phyloP scores from a whole-genome alignment of 192 early-diverging fungal species.

The Backusella tarrabulga region DNA sequence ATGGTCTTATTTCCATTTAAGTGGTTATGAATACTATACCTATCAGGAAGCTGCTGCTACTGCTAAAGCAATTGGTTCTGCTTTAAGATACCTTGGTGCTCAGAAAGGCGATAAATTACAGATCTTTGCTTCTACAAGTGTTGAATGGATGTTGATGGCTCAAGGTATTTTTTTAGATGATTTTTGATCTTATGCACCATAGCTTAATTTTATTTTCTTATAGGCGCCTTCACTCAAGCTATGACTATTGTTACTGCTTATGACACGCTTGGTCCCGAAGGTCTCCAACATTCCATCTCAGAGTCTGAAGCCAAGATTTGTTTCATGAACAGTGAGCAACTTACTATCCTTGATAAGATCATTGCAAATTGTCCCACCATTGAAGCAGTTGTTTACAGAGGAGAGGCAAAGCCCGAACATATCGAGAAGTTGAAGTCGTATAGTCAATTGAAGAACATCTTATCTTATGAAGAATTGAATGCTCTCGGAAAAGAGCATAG shows the following conservation, averaged over 20 bases:
- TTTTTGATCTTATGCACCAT: not conserved
- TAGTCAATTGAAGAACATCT: slow-evolving; percentile 42
- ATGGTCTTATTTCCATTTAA: slow-evolving; percentile 80
- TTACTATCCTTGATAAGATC: slow-evolving; percentile 62
- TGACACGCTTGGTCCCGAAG: slow-evolving; percentile 81
- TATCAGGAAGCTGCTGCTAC: slow-evolving; percentile 64
- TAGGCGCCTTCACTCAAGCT: slow-evolving; percentile 63
- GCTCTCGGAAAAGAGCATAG: slow-evolving; percentile 62
- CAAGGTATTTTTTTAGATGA: slow-evolving; percentile 19
- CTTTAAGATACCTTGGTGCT: slow-evolving; percentile 24
- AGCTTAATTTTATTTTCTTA: not conserved
- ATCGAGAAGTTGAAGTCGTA: slow-evolving; percentile 44
- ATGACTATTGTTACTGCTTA: slow-evolving; percentile 85
- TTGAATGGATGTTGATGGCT: slow-evolving; percentile 36
- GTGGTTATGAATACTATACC: slow-evolving; percentile 75
- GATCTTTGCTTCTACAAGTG: slow-evolving; percentile 35
- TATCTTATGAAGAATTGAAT: slow-evolving; percentile 68
- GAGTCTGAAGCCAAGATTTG: slow-evolving; percentile 66
- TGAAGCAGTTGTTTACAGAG: slow-evolving; percentile 67
- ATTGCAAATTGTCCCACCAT: slow-evolving; percentile 52
- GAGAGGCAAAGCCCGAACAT: slow-evolving; percentile 47
- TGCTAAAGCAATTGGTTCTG: slow-evolving; percentile 54
- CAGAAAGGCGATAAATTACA: slow-evolving; percentile 25
- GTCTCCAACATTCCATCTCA: slow-evolving; percentile 68
- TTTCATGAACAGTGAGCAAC: slow-evolving; percentile 73